phyloP scores from a whole-genome alignment of 495 filamentous ascomycete genomes.

The Aspergillus homomorphus region DNA sequence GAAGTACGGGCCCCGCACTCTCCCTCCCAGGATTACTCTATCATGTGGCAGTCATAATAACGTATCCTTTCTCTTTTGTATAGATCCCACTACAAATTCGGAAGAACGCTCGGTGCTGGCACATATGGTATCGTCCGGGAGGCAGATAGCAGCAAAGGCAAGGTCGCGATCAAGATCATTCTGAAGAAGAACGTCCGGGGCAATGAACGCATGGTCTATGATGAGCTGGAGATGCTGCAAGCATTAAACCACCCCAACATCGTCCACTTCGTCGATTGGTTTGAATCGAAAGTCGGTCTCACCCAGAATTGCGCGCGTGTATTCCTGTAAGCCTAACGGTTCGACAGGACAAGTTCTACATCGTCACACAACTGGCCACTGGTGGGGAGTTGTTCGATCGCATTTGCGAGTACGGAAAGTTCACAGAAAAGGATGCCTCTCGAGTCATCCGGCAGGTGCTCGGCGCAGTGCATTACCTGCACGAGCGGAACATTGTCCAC shows the following conservation, averaged over 20 bases:
- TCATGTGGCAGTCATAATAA: not conserved
- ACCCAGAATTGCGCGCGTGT: not conserved
- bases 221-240: slow-evolving; percentile 92
- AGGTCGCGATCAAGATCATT: slow-evolving; percentile 98
- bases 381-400: slow-evolving; percentile 97
- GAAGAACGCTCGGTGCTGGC: slow-evolving; percentile 88
- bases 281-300: slow-evolving; percentile 75
- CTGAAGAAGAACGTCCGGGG: slow-evolving; percentile 99
- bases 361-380: slow-evolving; percentile 94
- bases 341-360: slow-evolving; percentile 96
- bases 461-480: slow-evolving; percentile 91
- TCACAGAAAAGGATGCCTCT: slow-evolving; percentile 97
- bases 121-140: slow-evolving; percentile 99
- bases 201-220: slow-evolving; percentile 97
- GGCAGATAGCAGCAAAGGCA: slow-evolving; percentile 73
- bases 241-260: slow-evolving; percentile 90
- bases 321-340: slow-evolving; percentile 11
- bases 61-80: not conserved
- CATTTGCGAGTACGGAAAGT: slow-evolving; percentile 97
- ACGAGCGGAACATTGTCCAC: slow-evolving; percentile 93
- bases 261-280: slow-evolving; percentile 98
- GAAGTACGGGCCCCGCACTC: slow-evolving; percentile 56
- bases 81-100: slow-evolving; percentile 85
- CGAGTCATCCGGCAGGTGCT: slow-evolving; percentile 95
- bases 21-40: not conserved